Conservation (phyloP, 2,329 filamentous ascomycete species). For the Aspergillus flavus region DNA sequence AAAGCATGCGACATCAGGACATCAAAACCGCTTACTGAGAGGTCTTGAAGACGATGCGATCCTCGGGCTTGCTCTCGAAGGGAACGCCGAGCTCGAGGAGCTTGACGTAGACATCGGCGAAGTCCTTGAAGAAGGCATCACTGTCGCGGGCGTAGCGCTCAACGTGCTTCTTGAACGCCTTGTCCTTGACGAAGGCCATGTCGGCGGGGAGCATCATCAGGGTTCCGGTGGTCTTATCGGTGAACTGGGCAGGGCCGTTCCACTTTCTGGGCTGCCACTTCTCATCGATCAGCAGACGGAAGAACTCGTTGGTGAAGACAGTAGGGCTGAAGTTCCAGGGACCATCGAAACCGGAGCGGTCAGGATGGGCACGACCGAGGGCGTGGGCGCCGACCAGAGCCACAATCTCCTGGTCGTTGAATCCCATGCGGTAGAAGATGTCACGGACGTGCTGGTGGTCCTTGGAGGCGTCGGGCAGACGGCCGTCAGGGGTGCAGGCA, state of each 20-base stretch:
- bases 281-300: constrained; percentile 81
- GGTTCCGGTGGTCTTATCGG: constrained; percentile 82
- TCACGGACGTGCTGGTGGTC: constrained; percentile 78
- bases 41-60: constrained; percentile 67
- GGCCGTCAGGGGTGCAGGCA: constrained; percentile 91
- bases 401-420: constrained; percentile 95
- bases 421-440: constrained; percentile 97
- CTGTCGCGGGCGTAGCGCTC: constrained; percentile 91
- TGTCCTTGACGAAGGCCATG: constrained; percentile 83
- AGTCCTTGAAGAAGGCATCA: constrained; percentile 91
- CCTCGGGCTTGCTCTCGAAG: constrained; percentile 68
- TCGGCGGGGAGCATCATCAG: constrained; percentile 98
- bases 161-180: constrained; percentile 76
- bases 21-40: constrained; percentile 35
- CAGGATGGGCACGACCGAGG: constrained; percentile 84
- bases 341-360: constrained; percentile 84
- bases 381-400: constrained; percentile 84
- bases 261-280: constrained; percentile 93
- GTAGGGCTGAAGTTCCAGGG: constrained; percentile 93
- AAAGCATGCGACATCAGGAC: constrained; percentile 8
- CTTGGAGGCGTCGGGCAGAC: constrained; percentile 80
- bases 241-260: constrained; percentile 87
- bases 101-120: constrained; percentile 74
- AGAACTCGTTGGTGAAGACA: constrained; percentile 93
- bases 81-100: constrained; percentile 95